Conservation (phyloP, 306 rosid genomes). For the Psophocarpus tetragonolobus region DNA sequence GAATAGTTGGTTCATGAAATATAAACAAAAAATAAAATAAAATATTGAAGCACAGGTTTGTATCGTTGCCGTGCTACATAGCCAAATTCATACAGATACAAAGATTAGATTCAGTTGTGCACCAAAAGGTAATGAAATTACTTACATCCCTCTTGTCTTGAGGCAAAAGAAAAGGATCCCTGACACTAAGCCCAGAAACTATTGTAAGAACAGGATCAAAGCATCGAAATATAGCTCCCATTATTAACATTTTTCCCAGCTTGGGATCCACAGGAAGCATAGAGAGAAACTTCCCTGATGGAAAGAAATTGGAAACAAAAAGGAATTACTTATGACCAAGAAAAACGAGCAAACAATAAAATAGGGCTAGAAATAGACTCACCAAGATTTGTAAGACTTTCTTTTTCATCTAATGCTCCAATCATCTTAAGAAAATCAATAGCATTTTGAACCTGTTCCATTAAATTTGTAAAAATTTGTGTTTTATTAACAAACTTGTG, state of each 20-base stretch:
- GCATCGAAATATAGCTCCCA: slow-evolving; percentile 95
- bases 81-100: slow-evolving; percentile 18
- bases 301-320: slow-evolving; percentile 24
- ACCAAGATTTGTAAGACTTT: slow-evolving; percentile 86
- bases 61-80: slow-evolving; percentile 18
- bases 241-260: slow-evolving; percentile 92
- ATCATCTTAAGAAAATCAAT: slow-evolving; percentile 86
- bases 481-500: neutral
- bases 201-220: slow-evolving; percentile 97
- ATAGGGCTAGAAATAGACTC: slow-evolving; percentile 38
- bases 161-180: slow-evolving; percentile 97
- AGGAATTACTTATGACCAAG: slow-evolving; percentile 20
- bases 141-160: slow-evolving; percentile 97
- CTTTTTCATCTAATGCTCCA: slow-evolving; percentile 91
- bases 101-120: slow-evolving; percentile 15
- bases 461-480: slow-evolving; percentile 29
- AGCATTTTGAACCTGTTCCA: slow-evolving; percentile 91
- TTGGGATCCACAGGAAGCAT: slow-evolving; percentile 97
- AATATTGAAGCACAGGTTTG: slow-evolving; percentile 2
- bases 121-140: slow-evolving; percentile 28
- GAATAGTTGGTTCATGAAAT: neutral
- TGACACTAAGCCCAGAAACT: slow-evolving; percentile 92
- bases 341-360: slow-evolving; percentile 18
- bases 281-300: slow-evolving; percentile 82
- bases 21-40: neutral